Evolutionary conservation across 108 stramenopile genomes (phyloP).

Genomic region (Skeletonema costatum): DNA sequence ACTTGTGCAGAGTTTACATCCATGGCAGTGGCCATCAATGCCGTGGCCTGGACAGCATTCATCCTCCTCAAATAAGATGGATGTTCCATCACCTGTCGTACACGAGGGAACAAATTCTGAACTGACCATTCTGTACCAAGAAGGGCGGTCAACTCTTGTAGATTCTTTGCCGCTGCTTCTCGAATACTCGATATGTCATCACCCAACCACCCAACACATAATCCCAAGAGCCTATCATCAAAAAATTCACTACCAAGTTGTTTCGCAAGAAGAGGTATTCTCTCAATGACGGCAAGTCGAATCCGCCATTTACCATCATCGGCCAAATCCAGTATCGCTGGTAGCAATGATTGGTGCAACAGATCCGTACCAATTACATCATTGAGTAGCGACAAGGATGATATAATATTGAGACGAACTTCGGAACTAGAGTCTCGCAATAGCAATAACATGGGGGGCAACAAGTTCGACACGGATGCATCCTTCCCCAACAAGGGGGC

Average conservation of each 20-base stretch:
- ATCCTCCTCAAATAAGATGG: constrained; percentile 85
- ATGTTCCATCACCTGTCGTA: constrained; percentile 76
- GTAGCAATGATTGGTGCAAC: constrained; percentile 91
- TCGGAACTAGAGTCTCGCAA: constrained; percentile 93
- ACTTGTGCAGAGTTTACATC: constrained; percentile 55
- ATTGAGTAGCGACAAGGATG: constrained; percentile 89
- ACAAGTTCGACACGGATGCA: constrained; percentile 84
- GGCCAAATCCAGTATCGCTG: constrained; percentile 95
- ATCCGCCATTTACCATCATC: constrained; percentile 97
- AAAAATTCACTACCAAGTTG: constrained; percentile 94
- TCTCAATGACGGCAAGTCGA: constrained; percentile 94
- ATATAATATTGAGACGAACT: constrained; percentile 96
- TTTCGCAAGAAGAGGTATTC: constrained; percentile 91
- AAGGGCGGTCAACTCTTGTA: constrained; percentile 80
- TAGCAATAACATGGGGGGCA: constrained; percentile 95
- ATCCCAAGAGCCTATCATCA: constrained; percentile 72
- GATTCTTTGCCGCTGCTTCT: constrained; percentile 87
- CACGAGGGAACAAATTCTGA: constrained; percentile 83
- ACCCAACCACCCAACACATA: constrained; percentile 94
- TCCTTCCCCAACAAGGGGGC: constrained; percentile 91
- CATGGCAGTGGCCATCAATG: constrained; percentile 78
- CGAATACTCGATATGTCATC: constrained; percentile 94
- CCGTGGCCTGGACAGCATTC: constrained; percentile 90
- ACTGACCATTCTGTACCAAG: constrained; percentile 96
- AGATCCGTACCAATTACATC: constrained; percentile 95